Evolutionary conservation across 2,329 filamentous ascomycete genomes (phyloP), one percentile per base, ranked within the genome.

Genomic region (Nothophoma quercina): DNA sequence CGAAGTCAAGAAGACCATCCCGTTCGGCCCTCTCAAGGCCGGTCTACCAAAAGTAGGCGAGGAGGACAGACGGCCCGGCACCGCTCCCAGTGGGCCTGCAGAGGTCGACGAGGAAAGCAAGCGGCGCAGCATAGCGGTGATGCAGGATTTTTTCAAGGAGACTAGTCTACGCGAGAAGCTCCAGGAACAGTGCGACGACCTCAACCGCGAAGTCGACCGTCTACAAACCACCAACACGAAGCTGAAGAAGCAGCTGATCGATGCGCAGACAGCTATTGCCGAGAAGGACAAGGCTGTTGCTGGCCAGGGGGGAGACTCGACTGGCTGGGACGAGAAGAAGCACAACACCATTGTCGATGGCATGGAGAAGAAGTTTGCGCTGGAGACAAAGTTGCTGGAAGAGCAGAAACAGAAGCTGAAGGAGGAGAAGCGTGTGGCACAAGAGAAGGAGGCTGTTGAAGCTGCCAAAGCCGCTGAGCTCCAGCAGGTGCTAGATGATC

Each of bases 91-190:
- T 34, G 67, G 66, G 28, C 53, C 67, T 16, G 65, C 60, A 12
- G 70, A 72, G 38, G 54, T 62, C 44, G 68, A 73, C 19, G 43
- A 65, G 12, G 71, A 74, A 40, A 67, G 59, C 36, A 69, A 67
- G 52, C 51, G 69, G 16, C 65, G 64, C 40, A 72, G 67, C 55
- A 64, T 65, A 6, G 64, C 71, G 54, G 68, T 73, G 34, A 73
- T 74, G 71, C 70, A 73, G 21, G 70, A 74, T 55, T 74, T 74
- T 56, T 70, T 74, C 64, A 72, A 71, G 55, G 71, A 74, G 59
- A 74, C 71, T 2, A 72, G 58, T 25, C 36, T 67, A n/a, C 66
- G 71, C 43, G 71, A 74, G 42, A 58, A 68, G 57, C 62, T 74
- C 38, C 70, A 73, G 52, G 69, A 73, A 51, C 61, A 71, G 47